Base-by-base conservation (phyloP, 1,139 yeast species). In the Schwanniomyces etchellsii region DNA sequence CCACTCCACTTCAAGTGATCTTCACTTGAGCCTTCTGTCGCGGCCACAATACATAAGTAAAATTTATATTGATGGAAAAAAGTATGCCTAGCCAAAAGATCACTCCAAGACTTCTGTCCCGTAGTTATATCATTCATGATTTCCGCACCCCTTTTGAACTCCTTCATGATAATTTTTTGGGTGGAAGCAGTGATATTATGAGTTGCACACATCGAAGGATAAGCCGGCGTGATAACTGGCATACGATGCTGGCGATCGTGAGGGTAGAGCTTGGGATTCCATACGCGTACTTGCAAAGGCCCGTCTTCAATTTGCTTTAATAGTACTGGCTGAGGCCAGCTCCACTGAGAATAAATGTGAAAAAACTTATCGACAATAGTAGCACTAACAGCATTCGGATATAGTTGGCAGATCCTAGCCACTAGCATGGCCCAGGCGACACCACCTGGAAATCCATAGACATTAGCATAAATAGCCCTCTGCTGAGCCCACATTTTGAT, bases 391-490 rank as follows among this genome's bases (percentile, higher is more conserved):
- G 97, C 95, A 56, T 89, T 89, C 2, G 99, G 99, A 50, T 89
- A 93, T 27, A 91, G 60, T 51, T 91, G 99, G 54, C 98, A 91
- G 20, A 91, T 88, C 47, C 98, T 72, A 1, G 98, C 98, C 5
- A 88, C 96, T 28, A 91, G 58, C 97, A 91, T 91, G 1, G 98
- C 99, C 98, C 98, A 91, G 0, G 98, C 98, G 21, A 91, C 98
- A 55, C 99, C 99, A 45, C 99, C 99, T 1, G 98, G 98, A 57
- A 91, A 91, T 0, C 98, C 98, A 69, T 82, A 86, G 28, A 91
- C 82, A 50, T 91, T 91, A 4, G 85, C 97, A 55, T 91, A 91
- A 12, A 91, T 75, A 0, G 96, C 98, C 34, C 97, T 70, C 45
- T 88, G 76, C 51, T 88, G 93, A 0, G 99, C 98, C 98, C 99